These are phyloP conservation scores for Pythium graminicola DNA, from an alignment of 352 stramenopile species.

Conservation along the genomic window DNA sequence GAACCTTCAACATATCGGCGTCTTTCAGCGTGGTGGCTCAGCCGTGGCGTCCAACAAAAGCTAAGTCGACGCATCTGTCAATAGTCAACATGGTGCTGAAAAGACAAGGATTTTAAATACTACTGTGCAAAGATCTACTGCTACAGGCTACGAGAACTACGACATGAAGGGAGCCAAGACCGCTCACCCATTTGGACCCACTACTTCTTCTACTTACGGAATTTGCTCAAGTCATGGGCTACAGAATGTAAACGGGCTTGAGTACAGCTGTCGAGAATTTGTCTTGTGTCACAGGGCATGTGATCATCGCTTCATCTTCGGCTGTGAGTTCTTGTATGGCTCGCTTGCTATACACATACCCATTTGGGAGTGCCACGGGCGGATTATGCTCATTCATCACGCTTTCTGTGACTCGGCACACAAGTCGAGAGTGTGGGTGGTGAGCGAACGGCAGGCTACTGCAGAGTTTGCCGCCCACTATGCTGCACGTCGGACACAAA, in stretches of 20 bases:
- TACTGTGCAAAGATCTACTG: conserved; percentile 17
- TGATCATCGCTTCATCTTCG: conserved; percentile 35
- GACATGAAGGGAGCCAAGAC: too few species aligned
- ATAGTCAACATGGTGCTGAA: too few species aligned
- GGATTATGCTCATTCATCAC: conserved; percentile 87
- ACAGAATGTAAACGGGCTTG: conserved; percentile 79
- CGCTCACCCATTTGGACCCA: too few species aligned
- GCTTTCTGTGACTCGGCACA: conserved; percentile 69
- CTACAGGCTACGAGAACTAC: conserved; percentile 8
- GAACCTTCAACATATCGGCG: conserved; percentile 68
- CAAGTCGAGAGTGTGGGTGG: conserved; percentile 74
- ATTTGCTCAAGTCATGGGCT: too few species aligned
- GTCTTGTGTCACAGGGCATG: conserved; percentile 67
- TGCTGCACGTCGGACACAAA: conserved; percentile 70
- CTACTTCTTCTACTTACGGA: background rate
- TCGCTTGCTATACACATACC: conserved; percentile 74
- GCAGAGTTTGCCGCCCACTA: conserved; percentile 57
- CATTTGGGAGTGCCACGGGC: conserved; percentile 72
- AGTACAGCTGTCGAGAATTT: conserved; percentile 49
- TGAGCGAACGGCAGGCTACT: conserved; percentile 58
- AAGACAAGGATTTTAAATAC: conserved; percentile 15
- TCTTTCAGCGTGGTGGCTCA: conserved; percentile 34
- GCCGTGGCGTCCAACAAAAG: conserved; percentile 2
- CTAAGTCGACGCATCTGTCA: background rate
- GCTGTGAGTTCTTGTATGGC: conserved; percentile 56